A percentile compares a stretch with the other conserved stretches of the same genome.
phyloP scores from a whole-genome alignment of 75 land plant genomes.

The Chamaecyparis obtusa region DNA sequence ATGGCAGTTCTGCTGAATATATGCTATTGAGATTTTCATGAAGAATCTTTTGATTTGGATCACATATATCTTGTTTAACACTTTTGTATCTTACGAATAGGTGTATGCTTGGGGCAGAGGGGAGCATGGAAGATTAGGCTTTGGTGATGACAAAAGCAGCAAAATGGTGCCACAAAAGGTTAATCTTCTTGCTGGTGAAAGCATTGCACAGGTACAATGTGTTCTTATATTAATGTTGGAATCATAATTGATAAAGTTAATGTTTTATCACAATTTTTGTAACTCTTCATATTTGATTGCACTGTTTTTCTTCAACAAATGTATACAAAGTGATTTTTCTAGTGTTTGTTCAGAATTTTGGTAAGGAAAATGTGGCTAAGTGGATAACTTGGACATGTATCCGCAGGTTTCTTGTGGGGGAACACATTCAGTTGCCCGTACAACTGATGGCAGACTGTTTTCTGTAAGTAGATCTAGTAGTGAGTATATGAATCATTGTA shows the following conservation, averaged over 20 bases:
- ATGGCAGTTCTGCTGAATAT: not conserved
- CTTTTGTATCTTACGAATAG: constrained; percentile 25
- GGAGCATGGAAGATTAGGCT: constrained; percentile 96
- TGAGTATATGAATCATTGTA: not conserved
- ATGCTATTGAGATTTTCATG: not conserved
- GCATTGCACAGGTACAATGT: constrained; percentile 65
- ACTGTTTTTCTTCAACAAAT: not conserved
- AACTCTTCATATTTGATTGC: not conserved
- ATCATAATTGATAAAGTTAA: not conserved
- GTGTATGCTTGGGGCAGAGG: constrained; percentile 99
- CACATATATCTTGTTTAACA: not conserved
- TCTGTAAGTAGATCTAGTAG: constrained; percentile 58
- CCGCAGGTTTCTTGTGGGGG: constrained; percentile 94
- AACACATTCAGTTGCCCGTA: constrained; percentile 88
- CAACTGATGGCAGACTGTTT: constrained; percentile 77
- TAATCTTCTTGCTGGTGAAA: constrained; percentile 62
- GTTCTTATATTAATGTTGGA: not conserved
- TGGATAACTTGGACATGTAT: not conserved
- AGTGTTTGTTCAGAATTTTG: not conserved
- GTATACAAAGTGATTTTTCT: not conserved
- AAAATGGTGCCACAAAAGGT: constrained; percentile 95
- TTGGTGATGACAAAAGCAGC: constrained; percentile 99
- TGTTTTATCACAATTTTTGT: not conserved
- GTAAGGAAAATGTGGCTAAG: not conserved
- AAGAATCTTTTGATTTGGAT: not conserved